Conservation (phyloP, 2,329 filamentous ascomycete genomes). For the Lomentospora prolificans region DNA sequence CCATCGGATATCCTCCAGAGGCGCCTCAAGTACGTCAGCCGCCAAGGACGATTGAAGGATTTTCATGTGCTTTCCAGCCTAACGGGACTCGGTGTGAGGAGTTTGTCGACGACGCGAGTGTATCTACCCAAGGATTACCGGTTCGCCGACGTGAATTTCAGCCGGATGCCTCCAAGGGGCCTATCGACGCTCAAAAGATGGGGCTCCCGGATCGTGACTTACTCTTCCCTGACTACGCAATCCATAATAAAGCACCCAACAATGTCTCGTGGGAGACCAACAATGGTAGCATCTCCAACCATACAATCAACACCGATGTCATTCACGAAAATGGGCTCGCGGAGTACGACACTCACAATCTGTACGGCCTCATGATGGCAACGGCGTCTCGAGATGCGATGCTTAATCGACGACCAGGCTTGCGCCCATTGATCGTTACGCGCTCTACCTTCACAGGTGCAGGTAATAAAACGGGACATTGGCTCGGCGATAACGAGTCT, state of each 20-base stretch:
- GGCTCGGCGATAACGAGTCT: conserved; percentile 47
- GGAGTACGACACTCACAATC: conserved; percentile 66
- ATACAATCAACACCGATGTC: conserved; percentile 56
- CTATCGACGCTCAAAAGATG: conserved; percentile 9
- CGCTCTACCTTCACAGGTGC: conserved; percentile 62
- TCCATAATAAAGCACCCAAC: conserved; percentile 8
- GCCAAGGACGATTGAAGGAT: conserved; percentile 58
- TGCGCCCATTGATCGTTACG: conserved; percentile 60
- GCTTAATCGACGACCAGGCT: conserved; percentile 47
- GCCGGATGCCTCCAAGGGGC: background rate
- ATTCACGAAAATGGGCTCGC: conserved; percentile 56
- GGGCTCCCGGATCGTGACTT: conserved; percentile 15
- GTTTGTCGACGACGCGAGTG: background rate
- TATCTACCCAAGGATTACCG: background rate
- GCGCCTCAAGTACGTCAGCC: conserved; percentile 53
- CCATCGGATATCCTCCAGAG: conserved; percentile 43
- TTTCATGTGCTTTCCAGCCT: conserved; percentile 34
- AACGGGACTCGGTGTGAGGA: conserved; percentile 14
- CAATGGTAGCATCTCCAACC: conserved; percentile 39
- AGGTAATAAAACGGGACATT: conserved; percentile 49
- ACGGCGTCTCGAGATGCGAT: conserved; percentile 51
- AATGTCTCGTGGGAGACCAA: background rate
- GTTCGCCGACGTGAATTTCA: too few species aligned
- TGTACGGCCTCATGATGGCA: conserved; percentile 65
- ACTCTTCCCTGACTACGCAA: conserved; percentile 11